phyloP scores from a whole-genome alignment of 148 eudicot species.

The Diospyros lotus region DNA sequence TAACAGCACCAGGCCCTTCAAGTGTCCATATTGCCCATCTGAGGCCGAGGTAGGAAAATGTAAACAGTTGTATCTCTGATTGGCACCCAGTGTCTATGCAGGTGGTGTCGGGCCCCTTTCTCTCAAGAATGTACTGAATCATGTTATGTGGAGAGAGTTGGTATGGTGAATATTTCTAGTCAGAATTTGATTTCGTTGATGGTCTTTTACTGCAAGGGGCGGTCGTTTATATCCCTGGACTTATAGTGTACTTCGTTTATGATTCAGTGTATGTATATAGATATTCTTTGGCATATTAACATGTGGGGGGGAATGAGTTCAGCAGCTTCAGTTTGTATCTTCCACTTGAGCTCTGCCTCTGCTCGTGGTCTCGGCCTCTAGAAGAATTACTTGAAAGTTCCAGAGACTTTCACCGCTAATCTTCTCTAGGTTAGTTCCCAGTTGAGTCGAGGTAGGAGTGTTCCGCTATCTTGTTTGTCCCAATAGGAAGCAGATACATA shows the following conservation, averaged over 20 bases:
- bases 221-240: background rate
- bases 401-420: too few species aligned
- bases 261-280: slow-evolving; percentile 8
- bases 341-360: too few species aligned
- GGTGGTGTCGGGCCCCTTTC: background rate
- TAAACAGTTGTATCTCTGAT: slow-evolving; percentile 63
- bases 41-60: slow-evolving; percentile 66
- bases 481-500: too few species aligned
- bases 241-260: background rate
- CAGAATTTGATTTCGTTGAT: background rate
- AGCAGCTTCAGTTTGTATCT: too few species aligned
- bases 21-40: slow-evolving; percentile 86
- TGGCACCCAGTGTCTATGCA: background rate
- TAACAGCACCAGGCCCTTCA: slow-evolving; percentile 66
- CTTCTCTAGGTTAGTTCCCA: too few species aligned
- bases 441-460: too few species aligned
- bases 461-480: too few species aligned
- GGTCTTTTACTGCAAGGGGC: background rate
- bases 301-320: too few species aligned
- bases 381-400: too few species aligned
- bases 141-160: slow-evolving; percentile 3
- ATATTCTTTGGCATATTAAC: background rate
- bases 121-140: background rate
- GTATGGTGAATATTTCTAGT: background rate
- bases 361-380: too few species aligned